Evolutionary conservation across 176 grass and related monocot species (phyloP).

Genomic region (Elaeis guineensis): DNA sequence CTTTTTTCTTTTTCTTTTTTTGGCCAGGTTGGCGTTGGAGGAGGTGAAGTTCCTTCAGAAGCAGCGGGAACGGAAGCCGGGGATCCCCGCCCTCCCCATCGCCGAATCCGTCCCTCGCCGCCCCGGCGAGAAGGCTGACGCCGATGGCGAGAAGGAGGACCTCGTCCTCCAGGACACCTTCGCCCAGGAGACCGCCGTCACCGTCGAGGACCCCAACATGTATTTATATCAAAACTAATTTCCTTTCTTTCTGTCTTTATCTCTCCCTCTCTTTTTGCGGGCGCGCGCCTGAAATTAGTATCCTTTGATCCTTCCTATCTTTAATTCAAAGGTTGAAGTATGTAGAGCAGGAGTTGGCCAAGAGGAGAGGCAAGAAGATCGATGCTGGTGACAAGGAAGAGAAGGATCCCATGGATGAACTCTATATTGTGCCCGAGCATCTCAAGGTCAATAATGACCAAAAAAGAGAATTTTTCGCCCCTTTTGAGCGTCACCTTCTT

Average conservation of each 20-base stretch:
- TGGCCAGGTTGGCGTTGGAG: too few species aligned
- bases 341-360: slow-evolving; percentile 75
- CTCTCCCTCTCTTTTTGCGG: background rate
- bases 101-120: slow-evolving; percentile 5
- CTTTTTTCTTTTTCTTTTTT: too few species aligned
- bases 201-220: slow-evolving; percentile 97
- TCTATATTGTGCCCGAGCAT: slow-evolving; percentile 70
- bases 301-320: background rate
- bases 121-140: slow-evolving; percentile 3
- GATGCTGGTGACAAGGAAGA: slow-evolving; percentile 61
- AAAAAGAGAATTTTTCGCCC: too few species aligned
- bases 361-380: slow-evolving; percentile 67
- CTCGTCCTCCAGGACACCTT: slow-evolving; percentile 94
- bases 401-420: slow-evolving; percentile 68
- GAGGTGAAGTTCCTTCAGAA: slow-evolving; percentile 10
- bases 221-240: background rate
- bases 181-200: slow-evolving; percentile 91
- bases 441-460: slow-evolving; percentile 47
- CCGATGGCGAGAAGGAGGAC: slow-evolving; percentile 44
- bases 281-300: background rate
- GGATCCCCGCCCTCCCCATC: slow-evolving; percentile 28
- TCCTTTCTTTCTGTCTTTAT: background rate
- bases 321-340: slow-evolving; percentile 62
- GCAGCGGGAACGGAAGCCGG: slow-evolving; percentile 24
- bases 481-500: too few species aligned